Percentiles rank a stretch among this genome's conserved stretches.
Conservation (phyloP, 1,139 yeast genomes). For the Saccharomyces hybrid region DNA sequence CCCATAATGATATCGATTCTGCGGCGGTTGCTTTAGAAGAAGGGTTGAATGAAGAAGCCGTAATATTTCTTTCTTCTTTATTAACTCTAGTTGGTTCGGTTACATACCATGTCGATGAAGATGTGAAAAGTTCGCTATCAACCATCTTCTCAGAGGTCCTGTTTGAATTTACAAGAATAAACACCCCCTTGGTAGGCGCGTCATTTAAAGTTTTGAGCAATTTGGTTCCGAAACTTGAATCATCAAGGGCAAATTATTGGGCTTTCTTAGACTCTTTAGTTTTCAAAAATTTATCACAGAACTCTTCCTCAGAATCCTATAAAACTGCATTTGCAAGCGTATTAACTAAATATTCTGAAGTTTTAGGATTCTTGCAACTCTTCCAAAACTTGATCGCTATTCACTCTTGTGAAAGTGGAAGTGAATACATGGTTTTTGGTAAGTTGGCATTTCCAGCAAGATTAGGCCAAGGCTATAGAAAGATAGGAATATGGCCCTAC, state of each 20-base stretch:
- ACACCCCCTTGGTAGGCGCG: constrained; percentile 50
- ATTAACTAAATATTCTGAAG: constrained; percentile 43
- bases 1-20: constrained; percentile 18
- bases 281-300: constrained; percentile 34
- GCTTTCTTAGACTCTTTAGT: constrained; percentile 65
- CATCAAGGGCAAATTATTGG: constrained; percentile 57
- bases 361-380: constrained; percentile 54
- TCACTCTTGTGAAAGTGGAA: constrained; percentile 35
- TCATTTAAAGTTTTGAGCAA: constrained; percentile 47
- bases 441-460: constrained; percentile 53
- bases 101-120: constrained; percentile 35
- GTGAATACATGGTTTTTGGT: constrained; percentile 30
- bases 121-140: constrained; percentile 19
- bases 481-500: constrained; percentile 73
- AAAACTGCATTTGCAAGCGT: constrained; percentile 19
- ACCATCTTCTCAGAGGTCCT: constrained; percentile 32
- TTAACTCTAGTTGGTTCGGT: constrained; percentile 49
- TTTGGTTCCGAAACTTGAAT: constrained; percentile 40
- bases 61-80: constrained; percentile 70
- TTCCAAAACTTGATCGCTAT: constrained; percentile 29
- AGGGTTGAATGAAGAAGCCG: constrained; percentile 73
- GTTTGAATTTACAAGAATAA: constrained; percentile 42
- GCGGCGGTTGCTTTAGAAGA: constrained; percentile 32
- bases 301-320: constrained; percentile 18
- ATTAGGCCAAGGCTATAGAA: constrained; percentile 57